Evolutionary conservation across 2,329 filamentous ascomycete genomes (phyloP).

Genomic region (Purpureocillium lavendulum): DNA sequence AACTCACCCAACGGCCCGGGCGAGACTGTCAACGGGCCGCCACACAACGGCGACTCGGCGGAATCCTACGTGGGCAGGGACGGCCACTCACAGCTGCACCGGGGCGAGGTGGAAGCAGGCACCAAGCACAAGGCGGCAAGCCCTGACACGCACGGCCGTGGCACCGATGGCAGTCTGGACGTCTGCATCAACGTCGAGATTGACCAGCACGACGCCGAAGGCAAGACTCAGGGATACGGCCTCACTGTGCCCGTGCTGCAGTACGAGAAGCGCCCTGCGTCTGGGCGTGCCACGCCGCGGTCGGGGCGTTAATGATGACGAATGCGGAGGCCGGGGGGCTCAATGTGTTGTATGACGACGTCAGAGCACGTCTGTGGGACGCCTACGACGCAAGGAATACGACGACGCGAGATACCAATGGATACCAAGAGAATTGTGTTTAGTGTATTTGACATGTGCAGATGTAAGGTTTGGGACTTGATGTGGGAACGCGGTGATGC

Average conservation of each 20-base stretch:
- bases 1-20: constrained; percentile 56
- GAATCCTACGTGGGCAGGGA: constrained; percentile 40
- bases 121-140: constrained; percentile 67
- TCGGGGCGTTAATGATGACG: not conserved
- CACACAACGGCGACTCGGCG: constrained; percentile 9
- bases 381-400: no score
- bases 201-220: constrained; percentile 71
- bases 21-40: constrained; percentile 16
- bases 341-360: not conserved
- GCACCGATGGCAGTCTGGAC: constrained; percentile 59
- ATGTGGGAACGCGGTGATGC: no score
- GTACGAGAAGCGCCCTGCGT: constrained; percentile 18
- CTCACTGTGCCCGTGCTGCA: constrained; percentile 71
- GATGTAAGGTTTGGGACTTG: no score
- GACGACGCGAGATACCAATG: no score
- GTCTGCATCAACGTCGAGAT: constrained; percentile 83
- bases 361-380: no score
- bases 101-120: constrained; percentile 70
- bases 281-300: constrained; percentile 8
- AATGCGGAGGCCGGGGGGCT: no score
- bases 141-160: constrained; percentile 44
- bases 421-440: no score
- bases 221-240: constrained; percentile 75
- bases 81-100: constrained; percentile 63
- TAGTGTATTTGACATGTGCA: no score